phyloP scores from a whole-genome alignment of 2,329 filamentous ascomycete species.

The Aspergillus phoenicis region DNA sequence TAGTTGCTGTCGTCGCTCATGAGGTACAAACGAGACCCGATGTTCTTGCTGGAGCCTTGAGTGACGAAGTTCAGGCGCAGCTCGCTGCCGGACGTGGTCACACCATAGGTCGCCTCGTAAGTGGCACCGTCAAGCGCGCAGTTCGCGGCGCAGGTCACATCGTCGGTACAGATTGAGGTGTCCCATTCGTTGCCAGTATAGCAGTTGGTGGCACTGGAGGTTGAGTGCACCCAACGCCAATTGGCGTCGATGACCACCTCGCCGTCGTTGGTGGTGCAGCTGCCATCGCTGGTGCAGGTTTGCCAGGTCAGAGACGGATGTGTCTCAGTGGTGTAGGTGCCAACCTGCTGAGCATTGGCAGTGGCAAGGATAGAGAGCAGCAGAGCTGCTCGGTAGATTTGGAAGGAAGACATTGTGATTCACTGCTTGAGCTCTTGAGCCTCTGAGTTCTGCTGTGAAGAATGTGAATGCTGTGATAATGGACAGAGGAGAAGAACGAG shows the following conservation, averaged over 20 bases:
- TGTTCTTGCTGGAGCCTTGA: conserved; percentile 36
- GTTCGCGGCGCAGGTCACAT: conserved; percentile 55
- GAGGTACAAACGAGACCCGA: conserved; percentile 63
- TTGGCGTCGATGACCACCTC: conserved; percentile 59
- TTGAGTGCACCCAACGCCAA: conserved; percentile 61
- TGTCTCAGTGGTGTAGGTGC: conserved; percentile 23
- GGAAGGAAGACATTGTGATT: conserved; percentile 9
- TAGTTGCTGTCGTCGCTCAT: conserved; percentile 65
- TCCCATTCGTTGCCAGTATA: conserved; percentile 59
- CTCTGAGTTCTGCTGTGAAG: neutral
- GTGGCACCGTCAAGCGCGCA: conserved; percentile 61
- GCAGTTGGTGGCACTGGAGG: conserved; percentile 57
- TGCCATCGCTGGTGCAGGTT: conserved; percentile 52
- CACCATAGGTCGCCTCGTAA: conserved; percentile 56
- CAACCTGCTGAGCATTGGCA: conserved; percentile 26
- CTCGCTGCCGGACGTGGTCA: conserved; percentile 52
- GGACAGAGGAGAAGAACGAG: neutral
- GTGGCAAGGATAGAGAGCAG: conserved; percentile 18
- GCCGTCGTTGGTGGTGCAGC: conserved; percentile 54
- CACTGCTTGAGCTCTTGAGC: neutral
- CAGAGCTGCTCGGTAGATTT: conserved; percentile 20
- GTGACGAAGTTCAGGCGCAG: conserved; percentile 55
- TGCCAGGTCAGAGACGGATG: conserved; percentile 57
- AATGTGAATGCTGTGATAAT: conserved; percentile 10
- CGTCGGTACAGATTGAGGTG: conserved; percentile 51